Evolutionary conservation across 148 eudicot genomes (phyloP).

Genomic region (Cornus suecica): DNA sequence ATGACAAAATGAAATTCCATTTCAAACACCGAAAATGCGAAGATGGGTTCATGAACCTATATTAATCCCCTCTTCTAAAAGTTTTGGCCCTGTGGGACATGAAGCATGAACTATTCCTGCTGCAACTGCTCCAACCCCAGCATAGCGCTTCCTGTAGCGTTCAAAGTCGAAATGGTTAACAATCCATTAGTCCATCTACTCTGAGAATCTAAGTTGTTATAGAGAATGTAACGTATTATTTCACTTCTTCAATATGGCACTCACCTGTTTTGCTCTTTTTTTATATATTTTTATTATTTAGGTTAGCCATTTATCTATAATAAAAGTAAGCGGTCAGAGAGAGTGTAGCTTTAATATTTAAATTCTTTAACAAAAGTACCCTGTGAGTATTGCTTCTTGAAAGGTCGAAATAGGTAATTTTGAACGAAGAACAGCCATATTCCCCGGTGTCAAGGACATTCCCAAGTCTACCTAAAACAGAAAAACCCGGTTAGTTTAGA

Average conservation of each 20-base stretch:
- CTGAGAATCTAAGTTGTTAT: too few relatives aligned
- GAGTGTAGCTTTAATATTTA: too few relatives aligned
- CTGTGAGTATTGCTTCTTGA: constrained; percentile 12
- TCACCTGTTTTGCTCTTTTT: too few relatives aligned
- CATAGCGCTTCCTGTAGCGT: constrained; percentile 1
- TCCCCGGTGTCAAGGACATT: constrained; percentile 8
- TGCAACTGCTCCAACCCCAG: not conserved
- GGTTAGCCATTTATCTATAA: too few relatives aligned
- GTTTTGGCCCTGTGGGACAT: not conserved
- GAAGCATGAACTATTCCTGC: constrained; percentile 10
- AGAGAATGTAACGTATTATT: too few relatives aligned
- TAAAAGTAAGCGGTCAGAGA: too few relatives aligned
- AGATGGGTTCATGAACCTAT: not conserved
- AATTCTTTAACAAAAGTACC: too few relatives aligned
- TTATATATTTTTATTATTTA: too few relatives aligned
- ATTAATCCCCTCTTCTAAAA: constrained; percentile 4
- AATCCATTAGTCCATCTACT: too few relatives aligned
- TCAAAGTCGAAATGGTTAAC: too few relatives aligned
- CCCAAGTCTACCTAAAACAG: constrained; percentile 9
- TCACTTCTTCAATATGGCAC: too few relatives aligned
- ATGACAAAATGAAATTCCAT: not conserved
- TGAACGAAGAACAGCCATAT: constrained; percentile 6
- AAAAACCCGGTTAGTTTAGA: not conserved
- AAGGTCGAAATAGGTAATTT: not conserved
- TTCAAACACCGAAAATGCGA: not conserved